A percentile compares a stretch with the other conserved stretches of the same genome.
These are phyloP conservation scores for Plantago coronopus DNA, from an alignment of 305 asterid species.

Conservation along the genomic window DNA sequence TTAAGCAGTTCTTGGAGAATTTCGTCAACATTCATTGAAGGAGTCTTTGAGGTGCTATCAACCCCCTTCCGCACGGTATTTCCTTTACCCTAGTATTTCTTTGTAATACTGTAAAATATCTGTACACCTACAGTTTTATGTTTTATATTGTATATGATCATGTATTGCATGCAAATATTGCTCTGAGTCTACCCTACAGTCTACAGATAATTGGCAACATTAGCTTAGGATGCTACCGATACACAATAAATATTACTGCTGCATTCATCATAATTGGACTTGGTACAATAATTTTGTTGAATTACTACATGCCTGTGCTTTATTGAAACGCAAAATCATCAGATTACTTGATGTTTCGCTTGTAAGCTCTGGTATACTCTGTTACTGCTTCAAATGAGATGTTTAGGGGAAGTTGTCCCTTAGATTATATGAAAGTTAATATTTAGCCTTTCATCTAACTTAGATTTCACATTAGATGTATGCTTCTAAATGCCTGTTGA, in stretches of 20 bases:
- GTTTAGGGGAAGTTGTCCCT: background rate
- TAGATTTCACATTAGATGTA: background rate
- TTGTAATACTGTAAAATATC: background rate
- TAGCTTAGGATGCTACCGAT: too few species aligned
- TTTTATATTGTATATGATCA: background rate
- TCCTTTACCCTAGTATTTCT: background rate
- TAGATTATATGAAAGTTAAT: background rate
- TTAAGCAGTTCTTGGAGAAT: background rate
- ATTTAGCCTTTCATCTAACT: background rate
- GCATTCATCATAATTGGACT: background rate
- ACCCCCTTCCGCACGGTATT: background rate
- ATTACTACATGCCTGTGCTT: background rate
- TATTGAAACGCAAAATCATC: too few species aligned
- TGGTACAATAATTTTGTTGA: background rate
- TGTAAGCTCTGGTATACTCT: background rate
- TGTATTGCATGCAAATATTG: background rate
- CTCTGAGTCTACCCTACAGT: background rate
- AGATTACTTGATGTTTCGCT: background rate
- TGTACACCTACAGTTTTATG: background rate
- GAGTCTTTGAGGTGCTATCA: background rate
- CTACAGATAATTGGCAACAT: background rate
- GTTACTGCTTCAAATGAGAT: background rate
- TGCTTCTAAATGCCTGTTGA: too few species aligned
- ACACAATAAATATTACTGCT: background rate
- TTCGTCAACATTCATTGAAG: background rate